Evolutionary conservation across 345 rosid genomes (phyloP).

Genomic region (Eucalyptus virginea): DNA sequence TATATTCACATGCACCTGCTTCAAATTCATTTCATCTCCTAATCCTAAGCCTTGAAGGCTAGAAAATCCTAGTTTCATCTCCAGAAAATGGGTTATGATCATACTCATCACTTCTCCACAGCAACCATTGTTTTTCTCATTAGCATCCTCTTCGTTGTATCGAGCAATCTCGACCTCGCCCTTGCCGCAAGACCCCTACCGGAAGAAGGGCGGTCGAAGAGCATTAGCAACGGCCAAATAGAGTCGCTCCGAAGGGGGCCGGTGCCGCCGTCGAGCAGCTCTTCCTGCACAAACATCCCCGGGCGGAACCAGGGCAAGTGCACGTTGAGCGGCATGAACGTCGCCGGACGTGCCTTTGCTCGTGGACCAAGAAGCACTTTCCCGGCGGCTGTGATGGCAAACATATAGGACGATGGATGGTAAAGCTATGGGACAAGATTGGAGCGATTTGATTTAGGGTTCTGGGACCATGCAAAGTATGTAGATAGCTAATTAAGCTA

Average conservation of each 20-base stretch:
- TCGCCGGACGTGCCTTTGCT: background rate
- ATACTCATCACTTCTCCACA: background rate
- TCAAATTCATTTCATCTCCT: background rate
- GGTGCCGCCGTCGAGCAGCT: slow-evolving; percentile 10
- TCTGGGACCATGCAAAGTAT: background rate
- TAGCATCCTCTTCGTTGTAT: background rate
- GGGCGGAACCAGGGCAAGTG: slow-evolving; percentile 8
- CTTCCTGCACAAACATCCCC: slow-evolving; percentile 24
- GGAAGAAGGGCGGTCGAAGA: background rate
- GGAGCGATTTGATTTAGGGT: background rate
- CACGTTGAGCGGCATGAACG: background rate
- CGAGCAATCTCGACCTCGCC: background rate
- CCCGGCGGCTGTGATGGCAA: background rate
- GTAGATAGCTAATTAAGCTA: background rate
- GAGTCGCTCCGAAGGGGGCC: slow-evolving; percentile 17
- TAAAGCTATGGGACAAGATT: background rate
- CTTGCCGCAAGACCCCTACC: slow-evolving; percentile 12
- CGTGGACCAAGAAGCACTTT: background rate
- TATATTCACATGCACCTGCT: background rate
- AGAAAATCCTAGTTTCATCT: background rate
- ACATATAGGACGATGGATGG: background rate
- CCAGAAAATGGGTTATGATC: background rate
- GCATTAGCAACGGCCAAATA: background rate
- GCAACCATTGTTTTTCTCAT: background rate
- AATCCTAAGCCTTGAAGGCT: background rate